Evolutionary conservation across 495 filamentous ascomycete genomes (phyloP).

Genomic region (Collariella sp.): DNA sequence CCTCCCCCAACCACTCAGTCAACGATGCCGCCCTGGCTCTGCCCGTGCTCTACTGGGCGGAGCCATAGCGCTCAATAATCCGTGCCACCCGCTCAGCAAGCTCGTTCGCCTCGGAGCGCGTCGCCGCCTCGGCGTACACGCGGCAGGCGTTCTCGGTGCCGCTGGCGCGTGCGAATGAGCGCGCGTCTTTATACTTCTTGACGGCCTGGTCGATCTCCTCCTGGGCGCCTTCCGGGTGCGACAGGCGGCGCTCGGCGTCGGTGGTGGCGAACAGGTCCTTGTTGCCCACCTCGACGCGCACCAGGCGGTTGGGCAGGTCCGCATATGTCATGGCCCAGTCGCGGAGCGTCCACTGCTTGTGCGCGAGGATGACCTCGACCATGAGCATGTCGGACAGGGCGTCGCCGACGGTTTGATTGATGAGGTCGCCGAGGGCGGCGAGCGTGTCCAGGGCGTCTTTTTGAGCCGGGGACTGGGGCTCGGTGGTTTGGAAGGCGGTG

Average conservation of each 20-base stretch:
- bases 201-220: slow-evolving; percentile 76
- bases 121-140: slow-evolving; percentile 94
- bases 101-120: slow-evolving; percentile 73
- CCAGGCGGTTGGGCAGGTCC: slow-evolving; percentile 93
- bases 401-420: slow-evolving; percentile 97
- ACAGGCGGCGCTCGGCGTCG: slow-evolving; percentile 82
- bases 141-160: slow-evolving; percentile 94
- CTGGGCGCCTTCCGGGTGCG: slow-evolving; percentile 70
- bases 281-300: slow-evolving; percentile 80
- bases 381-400: slow-evolving; percentile 93
- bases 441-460: slow-evolving; percentile 75
- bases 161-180: slow-evolving; percentile 83
- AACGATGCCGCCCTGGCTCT: background rate
- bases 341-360: slow-evolving; percentile 82
- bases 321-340: slow-evolving; percentile 92
- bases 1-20: too few species aligned
- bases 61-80: slow-evolving; percentile 47
- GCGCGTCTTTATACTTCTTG: slow-evolving; percentile 81
- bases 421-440: slow-evolving; percentile 70
- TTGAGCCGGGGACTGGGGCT: slow-evolving; percentile 87
- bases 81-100: slow-evolving; percentile 72
- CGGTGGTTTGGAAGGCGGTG: slow-evolving; percentile 61
- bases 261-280: slow-evolving; percentile 81
- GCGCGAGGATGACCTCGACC: slow-evolving; percentile 89
- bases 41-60: slow-evolving; percentile 2